Conservation (phyloP, 441 rosid genomes). For the Pelargonium cotyledonis region DNA sequence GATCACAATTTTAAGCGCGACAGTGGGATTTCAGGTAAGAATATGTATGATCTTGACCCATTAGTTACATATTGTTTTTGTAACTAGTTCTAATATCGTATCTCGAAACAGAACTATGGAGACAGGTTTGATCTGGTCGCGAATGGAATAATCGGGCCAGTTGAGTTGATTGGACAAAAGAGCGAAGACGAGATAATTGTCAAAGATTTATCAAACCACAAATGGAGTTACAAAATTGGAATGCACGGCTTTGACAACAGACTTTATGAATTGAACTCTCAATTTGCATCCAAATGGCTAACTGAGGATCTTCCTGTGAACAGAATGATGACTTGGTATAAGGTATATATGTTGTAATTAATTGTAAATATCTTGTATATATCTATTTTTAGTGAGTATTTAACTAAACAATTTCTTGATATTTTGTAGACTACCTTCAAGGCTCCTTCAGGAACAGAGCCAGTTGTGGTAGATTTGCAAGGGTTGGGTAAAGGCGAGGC, state of each 20-base stretch:
- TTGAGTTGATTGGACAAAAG: slow-evolving; percentile 10
- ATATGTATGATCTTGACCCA: not conserved
- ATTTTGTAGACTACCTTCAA: slow-evolving; percentile 17
- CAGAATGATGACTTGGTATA: slow-evolving; percentile 20
- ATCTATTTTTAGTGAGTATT: too few species aligned
- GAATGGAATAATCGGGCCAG: slow-evolving; percentile 22
- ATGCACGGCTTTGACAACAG: slow-evolving; percentile 21
- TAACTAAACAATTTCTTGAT: too few species aligned
- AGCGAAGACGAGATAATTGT: not conserved
- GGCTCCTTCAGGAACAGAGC: slow-evolving; percentile 19
- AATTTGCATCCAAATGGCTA: not conserved
- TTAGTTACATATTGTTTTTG: not conserved
- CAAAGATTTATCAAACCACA: slow-evolving; percentile 17
- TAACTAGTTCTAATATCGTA: not conserved
- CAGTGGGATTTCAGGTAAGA: slow-evolving; percentile 19
- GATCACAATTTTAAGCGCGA: slow-evolving; percentile 17
- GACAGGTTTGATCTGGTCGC: slow-evolving; percentile 13
- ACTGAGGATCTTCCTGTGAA: not conserved
- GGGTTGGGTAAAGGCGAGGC: slow-evolving; percentile 27
- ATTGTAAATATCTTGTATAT: too few species aligned
- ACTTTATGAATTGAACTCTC: slow-evolving; percentile 15
- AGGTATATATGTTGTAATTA: slow-evolving; percentile 4
- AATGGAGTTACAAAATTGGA: slow-evolving; percentile 29
- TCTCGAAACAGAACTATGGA: slow-evolving; percentile 24
- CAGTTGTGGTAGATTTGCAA: slow-evolving; percentile 23